These are phyloP conservation scores for Penicillium daleae DNA, from an alignment of 495 filamentous ascomycete species.

Conservation along the genomic window DNA sequence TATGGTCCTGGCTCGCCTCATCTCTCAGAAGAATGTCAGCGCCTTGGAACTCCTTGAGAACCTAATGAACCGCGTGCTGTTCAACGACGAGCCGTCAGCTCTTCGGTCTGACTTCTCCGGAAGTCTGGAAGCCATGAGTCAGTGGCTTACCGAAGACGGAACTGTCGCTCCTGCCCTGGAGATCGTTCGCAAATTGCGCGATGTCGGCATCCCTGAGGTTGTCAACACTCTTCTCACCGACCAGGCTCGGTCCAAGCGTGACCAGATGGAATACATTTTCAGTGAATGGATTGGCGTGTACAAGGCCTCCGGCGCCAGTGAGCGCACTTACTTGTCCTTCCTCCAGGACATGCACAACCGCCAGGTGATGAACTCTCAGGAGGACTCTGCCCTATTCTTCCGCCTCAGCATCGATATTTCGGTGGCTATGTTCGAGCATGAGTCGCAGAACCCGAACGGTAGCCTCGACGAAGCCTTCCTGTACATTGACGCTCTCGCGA, in stretches of 20 bases:
- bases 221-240: slow-evolving; percentile 52
- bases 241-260: slow-evolving; percentile 58
- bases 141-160: slow-evolving; percentile 79
- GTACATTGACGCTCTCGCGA: slow-evolving; percentile 84
- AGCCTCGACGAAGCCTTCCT: slow-evolving; percentile 72
- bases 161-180: slow-evolving; percentile 63
- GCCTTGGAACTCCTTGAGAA: slow-evolving; percentile 76
- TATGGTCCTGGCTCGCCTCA: slow-evolving; percentile 68
- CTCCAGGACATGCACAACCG: slow-evolving; percentile 80
- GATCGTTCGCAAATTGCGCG: slow-evolving; percentile 73
- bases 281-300: slow-evolving; percentile 89
- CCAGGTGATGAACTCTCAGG: slow-evolving; percentile 67
- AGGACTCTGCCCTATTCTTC: slow-evolving; percentile 78
- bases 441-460: slow-evolving; percentile 58
- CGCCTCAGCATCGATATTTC: slow-evolving; percentile 81
- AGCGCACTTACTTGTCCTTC: slow-evolving; percentile 75
- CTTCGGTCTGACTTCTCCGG: slow-evolving; percentile 85
- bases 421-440: slow-evolving; percentile 74
- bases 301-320: slow-evolving; percentile 69
- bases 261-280: slow-evolving; percentile 93
- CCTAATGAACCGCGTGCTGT: slow-evolving; percentile 74
- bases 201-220: slow-evolving; percentile 59
- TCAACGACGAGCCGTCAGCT: slow-evolving; percentile 74
- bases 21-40: slow-evolving; percentile 65
- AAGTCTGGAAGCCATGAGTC: slow-evolving; percentile 77